Conservation (phyloP, 176 grass and related monocot genomes). For the Ampelocalamus luodianensis region DNA sequence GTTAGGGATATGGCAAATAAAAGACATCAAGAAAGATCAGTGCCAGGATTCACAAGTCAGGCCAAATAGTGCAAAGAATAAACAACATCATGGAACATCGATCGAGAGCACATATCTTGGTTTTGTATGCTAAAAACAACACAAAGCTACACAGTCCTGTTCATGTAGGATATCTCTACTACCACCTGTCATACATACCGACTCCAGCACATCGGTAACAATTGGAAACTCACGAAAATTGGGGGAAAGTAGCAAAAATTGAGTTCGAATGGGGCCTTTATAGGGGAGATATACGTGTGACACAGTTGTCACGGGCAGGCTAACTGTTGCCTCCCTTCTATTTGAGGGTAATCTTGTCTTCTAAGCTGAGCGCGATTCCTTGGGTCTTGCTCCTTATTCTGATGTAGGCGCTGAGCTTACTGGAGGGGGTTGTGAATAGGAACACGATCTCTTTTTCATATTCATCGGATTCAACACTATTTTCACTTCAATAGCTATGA, state of each 20-base stretch:
- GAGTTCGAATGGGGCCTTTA: background rate
- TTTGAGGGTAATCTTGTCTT: slow-evolving; percentile 80
- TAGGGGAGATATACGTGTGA: slow-evolving; percentile 3
- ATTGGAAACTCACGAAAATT: slow-evolving; percentile 27
- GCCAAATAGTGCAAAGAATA: slow-evolving; percentile 22
- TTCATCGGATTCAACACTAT: slow-evolving; percentile 64
- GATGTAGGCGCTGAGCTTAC: slow-evolving; percentile 70
- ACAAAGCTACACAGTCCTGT: slow-evolving; percentile 42
- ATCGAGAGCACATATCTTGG: background rate
- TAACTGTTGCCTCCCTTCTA: slow-evolving; percentile 62
- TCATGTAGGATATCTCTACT: slow-evolving; percentile 28
- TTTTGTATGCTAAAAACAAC: slow-evolving; percentile 30
- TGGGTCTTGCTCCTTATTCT: slow-evolving; percentile 77
- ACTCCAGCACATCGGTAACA: too few species aligned
- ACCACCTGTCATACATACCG: too few species aligned
- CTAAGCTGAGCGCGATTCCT: slow-evolving; percentile 70
- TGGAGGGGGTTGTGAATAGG: too few species aligned
- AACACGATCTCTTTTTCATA: too few species aligned
- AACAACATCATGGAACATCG: slow-evolving; percentile 9
- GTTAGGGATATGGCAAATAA: background rate
- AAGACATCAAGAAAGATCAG: slow-evolving; percentile 1
- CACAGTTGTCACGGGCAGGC: background rate
- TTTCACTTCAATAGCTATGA: too few species aligned
- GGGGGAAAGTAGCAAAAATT: slow-evolving; percentile 24
- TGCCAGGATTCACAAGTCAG: background rate